Conservation (phyloP, 2,329 filamentous ascomycete genomes). For the Sclerotinia glacialis region DNA sequence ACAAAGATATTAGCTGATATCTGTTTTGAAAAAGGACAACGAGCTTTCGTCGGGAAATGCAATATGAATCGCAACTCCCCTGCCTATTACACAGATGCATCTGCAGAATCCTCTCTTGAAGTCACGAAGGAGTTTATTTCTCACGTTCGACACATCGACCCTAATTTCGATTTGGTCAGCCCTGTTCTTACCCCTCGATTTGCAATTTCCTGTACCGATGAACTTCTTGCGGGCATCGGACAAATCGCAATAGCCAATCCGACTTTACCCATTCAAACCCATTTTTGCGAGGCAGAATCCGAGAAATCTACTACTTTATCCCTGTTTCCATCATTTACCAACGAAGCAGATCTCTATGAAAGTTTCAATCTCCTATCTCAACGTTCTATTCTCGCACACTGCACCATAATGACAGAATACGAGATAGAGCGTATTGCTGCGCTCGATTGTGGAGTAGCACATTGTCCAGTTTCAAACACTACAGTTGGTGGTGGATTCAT, state of each 20-base stretch:
- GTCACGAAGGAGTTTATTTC: slow-evolving; percentile 24
- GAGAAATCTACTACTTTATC: slow-evolving; percentile 55
- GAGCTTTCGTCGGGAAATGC: slow-evolving; percentile 76
- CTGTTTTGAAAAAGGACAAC: slow-evolving; percentile 73
- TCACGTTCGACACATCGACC: slow-evolving; percentile 48
- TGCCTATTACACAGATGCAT: slow-evolving; percentile 50
- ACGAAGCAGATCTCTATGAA: slow-evolving; percentile 59
- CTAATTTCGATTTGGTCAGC: slow-evolving; percentile 48
- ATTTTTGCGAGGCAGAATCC: slow-evolving; percentile 63
- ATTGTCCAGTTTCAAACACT: slow-evolving; percentile 64
- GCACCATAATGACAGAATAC: slow-evolving; percentile 57
- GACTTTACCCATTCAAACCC: slow-evolving; percentile 59
- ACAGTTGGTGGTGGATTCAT: slow-evolving; percentile 61
- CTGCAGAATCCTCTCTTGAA: slow-evolving; percentile 40
- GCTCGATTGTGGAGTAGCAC: slow-evolving; percentile 57
- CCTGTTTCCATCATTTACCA: slow-evolving; percentile 55
- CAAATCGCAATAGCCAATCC: slow-evolving; percentile 49
- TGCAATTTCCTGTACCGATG: slow-evolving; percentile 49
- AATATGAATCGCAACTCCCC: slow-evolving; percentile 70
- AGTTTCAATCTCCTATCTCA: slow-evolving; percentile 52
- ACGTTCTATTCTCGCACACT: slow-evolving; percentile 63
- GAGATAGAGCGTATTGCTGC: slow-evolving; percentile 50
- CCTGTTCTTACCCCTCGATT: slow-evolving; percentile 44
- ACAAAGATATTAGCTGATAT: slow-evolving; percentile 84
- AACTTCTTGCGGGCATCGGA: slow-evolving; percentile 55